Percentiles rank a stretch among this genome's conserved stretches.
Conservation (phyloP, 257 asterid species). For the Coffea eugenioides region DNA sequence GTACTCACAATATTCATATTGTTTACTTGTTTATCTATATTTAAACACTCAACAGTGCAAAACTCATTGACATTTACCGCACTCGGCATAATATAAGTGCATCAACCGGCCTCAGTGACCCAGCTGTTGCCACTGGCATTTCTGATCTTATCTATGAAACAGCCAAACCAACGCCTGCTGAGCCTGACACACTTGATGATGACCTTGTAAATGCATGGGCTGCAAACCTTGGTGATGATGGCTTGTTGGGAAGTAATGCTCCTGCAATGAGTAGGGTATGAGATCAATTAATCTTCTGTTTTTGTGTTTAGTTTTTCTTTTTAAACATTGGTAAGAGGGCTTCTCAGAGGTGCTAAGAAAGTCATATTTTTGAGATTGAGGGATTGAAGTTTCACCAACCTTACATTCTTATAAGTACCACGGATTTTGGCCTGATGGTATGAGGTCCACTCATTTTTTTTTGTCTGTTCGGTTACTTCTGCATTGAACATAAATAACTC, state of each 20-base stretch:
- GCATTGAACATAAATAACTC: not conserved
- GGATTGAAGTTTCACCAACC: not conserved
- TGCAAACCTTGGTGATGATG: constrained; percentile 92
- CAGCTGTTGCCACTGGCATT: constrained; percentile 96
- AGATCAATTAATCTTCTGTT: constrained; percentile 8
- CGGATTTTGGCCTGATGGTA: not conserved
- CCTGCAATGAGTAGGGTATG: constrained; percentile 98
- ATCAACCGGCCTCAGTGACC: constrained; percentile 92
- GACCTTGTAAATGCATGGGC: constrained; percentile 99
- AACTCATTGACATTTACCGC: constrained; percentile 92
- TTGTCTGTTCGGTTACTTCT: not conserved
- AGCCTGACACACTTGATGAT: constrained; percentile 83
- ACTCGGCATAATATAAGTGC: constrained; percentile 97
- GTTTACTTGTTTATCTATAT: constrained; percentile 15
- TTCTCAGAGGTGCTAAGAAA: not conserved
- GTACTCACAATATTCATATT: constrained; percentile 28
- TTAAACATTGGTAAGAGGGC: not conserved
- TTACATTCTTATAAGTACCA: not conserved
- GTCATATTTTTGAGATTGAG: not conserved
- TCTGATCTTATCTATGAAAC: constrained; percentile 95
- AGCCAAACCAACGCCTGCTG: constrained; percentile 58
- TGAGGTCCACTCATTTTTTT: not conserved
- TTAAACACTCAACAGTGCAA: constrained; percentile 57
- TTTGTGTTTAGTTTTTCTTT: not conserved
- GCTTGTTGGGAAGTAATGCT: constrained; percentile 53